A percentile compares a stretch with the other conserved stretches of the same genome.
Conservation (phyloP, 306 rosid genomes). For the Ormosia emarginata region DNA sequence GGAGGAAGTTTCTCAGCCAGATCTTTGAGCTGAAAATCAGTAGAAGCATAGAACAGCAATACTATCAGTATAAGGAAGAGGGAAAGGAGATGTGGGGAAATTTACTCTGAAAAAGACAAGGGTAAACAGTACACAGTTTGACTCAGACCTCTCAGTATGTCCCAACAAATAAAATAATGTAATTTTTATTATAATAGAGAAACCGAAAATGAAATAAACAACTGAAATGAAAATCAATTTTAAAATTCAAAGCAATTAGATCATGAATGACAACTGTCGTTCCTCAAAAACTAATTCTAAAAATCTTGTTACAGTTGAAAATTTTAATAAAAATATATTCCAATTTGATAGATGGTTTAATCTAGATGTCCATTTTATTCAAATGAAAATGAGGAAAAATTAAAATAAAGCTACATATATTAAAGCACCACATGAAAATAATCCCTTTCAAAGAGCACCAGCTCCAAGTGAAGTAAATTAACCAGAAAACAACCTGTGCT, state of each 20-base stretch:
- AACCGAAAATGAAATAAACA: not conserved
- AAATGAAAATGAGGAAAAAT: not conserved
- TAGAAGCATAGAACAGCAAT: not conserved
- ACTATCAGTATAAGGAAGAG: not conserved
- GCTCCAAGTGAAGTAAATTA: conserved; percentile 10
- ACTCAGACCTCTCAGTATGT: not conserved
- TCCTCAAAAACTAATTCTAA: not conserved
- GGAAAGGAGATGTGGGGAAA: not conserved
- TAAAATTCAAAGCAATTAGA: not conserved
- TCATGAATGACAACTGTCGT: not conserved
- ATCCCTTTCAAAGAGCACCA: conserved; percentile 10
- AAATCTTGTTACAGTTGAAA: not conserved
- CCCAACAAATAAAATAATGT: not conserved
- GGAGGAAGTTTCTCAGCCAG: conserved; percentile 91
- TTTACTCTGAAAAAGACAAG: not conserved
- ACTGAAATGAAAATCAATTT: not conserved
- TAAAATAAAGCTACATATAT: not conserved
- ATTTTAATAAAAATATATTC: not conserved
- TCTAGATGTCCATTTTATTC: not conserved
- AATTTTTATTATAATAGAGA: not conserved
- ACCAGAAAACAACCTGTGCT: conserved; percentile 65
- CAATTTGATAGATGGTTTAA: not conserved
- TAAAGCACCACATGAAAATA: conserved; percentile 13
- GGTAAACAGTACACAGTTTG: not conserved
- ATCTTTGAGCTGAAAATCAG: conserved; percentile 78